These are phyloP conservation scores for Cryphonectria naterciae DNA, from an alignment of 2,329 filamentous ascomycete genomes.

Conservation along the genomic window DNA sequence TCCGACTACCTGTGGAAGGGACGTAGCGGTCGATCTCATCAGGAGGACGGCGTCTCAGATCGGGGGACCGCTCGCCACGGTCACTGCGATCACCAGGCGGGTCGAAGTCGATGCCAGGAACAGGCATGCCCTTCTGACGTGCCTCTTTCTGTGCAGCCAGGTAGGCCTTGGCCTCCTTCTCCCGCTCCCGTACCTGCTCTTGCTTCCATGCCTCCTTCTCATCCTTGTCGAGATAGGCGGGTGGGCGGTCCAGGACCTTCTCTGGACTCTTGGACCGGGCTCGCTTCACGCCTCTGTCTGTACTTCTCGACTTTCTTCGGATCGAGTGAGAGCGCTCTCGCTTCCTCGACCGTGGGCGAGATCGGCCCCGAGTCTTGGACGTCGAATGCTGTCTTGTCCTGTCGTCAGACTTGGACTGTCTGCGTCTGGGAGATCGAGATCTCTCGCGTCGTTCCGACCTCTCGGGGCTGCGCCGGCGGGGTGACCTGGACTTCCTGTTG, in stretches of 20 bases:
- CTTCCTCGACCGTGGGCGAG: conserved; percentile 24
- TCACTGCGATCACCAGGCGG: conserved; percentile 44
- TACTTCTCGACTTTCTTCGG: conserved; percentile 31
- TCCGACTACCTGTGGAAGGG: conserved; percentile 46
- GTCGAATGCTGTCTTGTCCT: conserved; percentile 20
- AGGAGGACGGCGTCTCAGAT: conserved; percentile 43
- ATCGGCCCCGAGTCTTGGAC: conserved; percentile 22
- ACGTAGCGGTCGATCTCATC: conserved; percentile 54
- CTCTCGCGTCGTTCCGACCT: conserved; percentile 23
- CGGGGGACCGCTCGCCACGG: conserved; percentile 41
- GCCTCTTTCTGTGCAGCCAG: conserved; percentile 65
- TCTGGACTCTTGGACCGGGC: conserved; percentile 49
- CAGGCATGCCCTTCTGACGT: conserved; percentile 60
- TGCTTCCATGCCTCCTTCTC: conserved; percentile 62
- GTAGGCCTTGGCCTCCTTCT: conserved; percentile 67
- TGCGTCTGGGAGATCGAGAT: conserved; percentile 24
- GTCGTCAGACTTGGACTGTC: conserved; percentile 22
- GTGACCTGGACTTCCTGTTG: conserved; percentile 28
- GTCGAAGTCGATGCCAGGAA: conserved; percentile 62
- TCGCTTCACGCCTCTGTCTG: conserved; percentile 45
- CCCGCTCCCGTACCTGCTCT: conserved; percentile 64
- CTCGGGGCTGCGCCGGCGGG: conserved; percentile 25
- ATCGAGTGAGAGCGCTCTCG: conserved; percentile 26
- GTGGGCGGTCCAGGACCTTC: conserved; percentile 28
- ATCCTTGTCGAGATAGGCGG: conserved; percentile 49